Evolutionary conservation across 1,284 basidiomycete genomes (phyloP), one percentile per base, ranked within the genome.

Genomic region (Cryptococcus depauperatus): DNA sequence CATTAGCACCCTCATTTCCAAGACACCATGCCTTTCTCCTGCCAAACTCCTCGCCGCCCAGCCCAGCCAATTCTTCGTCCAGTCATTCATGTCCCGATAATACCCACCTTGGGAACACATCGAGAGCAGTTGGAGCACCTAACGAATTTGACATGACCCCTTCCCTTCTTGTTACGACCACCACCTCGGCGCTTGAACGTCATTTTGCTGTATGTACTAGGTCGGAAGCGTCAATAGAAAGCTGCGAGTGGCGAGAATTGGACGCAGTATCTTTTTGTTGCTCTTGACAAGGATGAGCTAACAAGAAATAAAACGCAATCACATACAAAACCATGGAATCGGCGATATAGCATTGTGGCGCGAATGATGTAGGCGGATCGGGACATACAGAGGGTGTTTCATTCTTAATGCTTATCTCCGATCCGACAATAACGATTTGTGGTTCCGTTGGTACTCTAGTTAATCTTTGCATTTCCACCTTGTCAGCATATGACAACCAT

Each of bases 151-250:
- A 90, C 86, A 75, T 95, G 90, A 73, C 95, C 93, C 70, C 95
- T 90, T 68, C 93, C 91, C 75, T 93, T 88, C 79, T 92, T 92
- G 88, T 93, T 93, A 68, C 90, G 87, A 65, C 90, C 93, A 72
- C 82, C 84, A 79, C 88, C 90, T 85, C 93, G 86, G 85, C 93
- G 85, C 79, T 97, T 97, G 80, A 93, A 96, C 64, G 92, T 97
- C 93, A 70, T 70, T 46, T 58, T 68, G 61, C 41, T 8, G 8
- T 8, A 9, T 9, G 28, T 29, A n/a, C n/a, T n/a, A n/a, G n/a
- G n/a, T n/a, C n/a, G n/a, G n/a, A n/a, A 25, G 37, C 9, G 22
- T 38, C 11, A 25, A 38, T 21, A 38, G 37, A n/a, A 14, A 33
- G 32, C 32, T n/a, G n/a, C n/a, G n/a, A n/a, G n/a, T n/a, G n/a